Conservation (phyloP, 176 grass and related monocot species). For the Leersia perrieri region DNA sequence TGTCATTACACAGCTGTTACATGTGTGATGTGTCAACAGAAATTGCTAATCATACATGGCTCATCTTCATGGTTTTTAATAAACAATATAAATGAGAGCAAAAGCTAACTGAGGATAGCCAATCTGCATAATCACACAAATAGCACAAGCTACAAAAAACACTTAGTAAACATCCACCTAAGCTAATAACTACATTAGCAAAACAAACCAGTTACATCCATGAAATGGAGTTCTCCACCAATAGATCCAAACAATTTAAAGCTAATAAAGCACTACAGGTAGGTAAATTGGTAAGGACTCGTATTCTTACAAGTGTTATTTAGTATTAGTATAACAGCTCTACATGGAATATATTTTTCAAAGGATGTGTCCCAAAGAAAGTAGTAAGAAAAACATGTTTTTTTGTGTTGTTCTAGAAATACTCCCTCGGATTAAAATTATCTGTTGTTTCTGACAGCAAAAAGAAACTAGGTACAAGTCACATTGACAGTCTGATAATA, state of each 20-base stretch:
- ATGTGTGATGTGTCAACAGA: neutral
- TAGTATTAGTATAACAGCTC: neutral
- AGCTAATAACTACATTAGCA: neutral
- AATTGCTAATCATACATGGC: neutral
- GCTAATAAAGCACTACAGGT: neutral
- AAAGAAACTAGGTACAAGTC: too few relatives aligned
- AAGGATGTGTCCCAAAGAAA: neutral
- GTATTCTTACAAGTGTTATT: neutral
- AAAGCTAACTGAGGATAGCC: neutral
- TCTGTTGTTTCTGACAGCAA: too few relatives aligned
- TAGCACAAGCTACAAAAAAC: neutral
- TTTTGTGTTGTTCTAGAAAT: neutral
- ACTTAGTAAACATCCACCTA: neutral
- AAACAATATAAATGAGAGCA: neutral
- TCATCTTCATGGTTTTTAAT: neutral
- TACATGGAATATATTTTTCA: neutral
- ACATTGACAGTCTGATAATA: too few relatives aligned
- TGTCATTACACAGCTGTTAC: neutral
- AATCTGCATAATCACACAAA: neutral
- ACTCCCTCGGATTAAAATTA: too few relatives aligned
- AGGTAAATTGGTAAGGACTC: neutral
- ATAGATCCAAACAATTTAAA: neutral
- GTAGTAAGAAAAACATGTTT: neutral
- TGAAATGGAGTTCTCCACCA: neutral
- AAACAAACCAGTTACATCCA: neutral